Percentiles rank a stretch among this genome's conserved stretches.
Evolutionary conservation across 1,139 yeast genomes (phyloP).

Genomic region (Eremothecium coryli): DNA sequence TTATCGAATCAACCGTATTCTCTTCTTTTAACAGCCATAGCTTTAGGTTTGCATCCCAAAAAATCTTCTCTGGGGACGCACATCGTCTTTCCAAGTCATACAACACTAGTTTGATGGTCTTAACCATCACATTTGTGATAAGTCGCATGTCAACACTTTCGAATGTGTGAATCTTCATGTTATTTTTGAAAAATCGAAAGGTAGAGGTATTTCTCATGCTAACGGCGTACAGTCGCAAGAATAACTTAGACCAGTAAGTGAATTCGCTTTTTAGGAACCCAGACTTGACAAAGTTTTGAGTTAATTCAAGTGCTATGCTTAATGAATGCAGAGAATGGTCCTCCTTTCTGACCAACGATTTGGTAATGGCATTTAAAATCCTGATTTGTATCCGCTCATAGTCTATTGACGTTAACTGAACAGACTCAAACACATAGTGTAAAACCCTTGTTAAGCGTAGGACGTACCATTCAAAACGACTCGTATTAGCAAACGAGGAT

Average conservation of each 20-base stretch:
- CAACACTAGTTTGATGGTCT: not conserved
- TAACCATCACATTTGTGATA: not conserved
- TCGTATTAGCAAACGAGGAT: constrained; percentile 6
- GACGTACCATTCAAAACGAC: constrained; percentile 21
- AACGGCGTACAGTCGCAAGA: constrained; percentile 1
- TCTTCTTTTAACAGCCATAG: not conserved
- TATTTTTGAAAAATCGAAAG: not conserved
- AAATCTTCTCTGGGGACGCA: not conserved
- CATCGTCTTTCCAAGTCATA: constrained; percentile 2
- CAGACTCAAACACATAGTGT: constrained; percentile 20
- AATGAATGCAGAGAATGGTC: constrained; percentile 5
- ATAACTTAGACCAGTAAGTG: not conserved
- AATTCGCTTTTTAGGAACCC: constrained; percentile 1
- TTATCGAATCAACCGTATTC: not conserved
- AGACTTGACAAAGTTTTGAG: constrained; percentile 4
- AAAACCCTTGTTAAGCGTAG: constrained; percentile 23
- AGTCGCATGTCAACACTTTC: not conserved
- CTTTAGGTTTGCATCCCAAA: not conserved
- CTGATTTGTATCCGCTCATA: constrained; percentile 2
- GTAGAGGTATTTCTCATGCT: not conserved
- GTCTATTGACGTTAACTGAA: constrained; percentile 1
- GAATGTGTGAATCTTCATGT: not conserved
- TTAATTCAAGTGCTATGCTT: constrained; percentile 4
- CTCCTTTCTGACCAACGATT: constrained; percentile 6
- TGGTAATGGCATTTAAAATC: not conserved